phyloP scores from a whole-genome alignment of 345 rosid genomes.

The Eutrema yunnanense region DNA sequence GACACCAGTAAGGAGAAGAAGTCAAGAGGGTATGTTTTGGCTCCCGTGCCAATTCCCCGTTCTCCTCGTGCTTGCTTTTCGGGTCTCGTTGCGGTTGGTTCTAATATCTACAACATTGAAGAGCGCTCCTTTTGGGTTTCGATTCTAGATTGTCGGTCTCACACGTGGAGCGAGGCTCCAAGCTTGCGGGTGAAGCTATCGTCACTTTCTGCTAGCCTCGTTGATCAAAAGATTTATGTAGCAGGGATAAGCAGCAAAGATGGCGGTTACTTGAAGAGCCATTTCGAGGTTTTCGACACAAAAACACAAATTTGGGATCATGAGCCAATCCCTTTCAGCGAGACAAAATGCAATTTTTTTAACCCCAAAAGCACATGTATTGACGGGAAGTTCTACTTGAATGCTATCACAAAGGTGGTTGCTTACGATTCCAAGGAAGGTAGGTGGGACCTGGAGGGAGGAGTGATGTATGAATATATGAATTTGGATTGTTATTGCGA shows the following conservation, averaged over 20 bases:
- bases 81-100: slow-evolving; percentile 42
- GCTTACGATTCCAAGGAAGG: slow-evolving; percentile 35
- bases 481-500: slow-evolving; percentile 31
- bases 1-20: neutral
- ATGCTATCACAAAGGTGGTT: slow-evolving; percentile 26
- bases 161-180: slow-evolving; percentile 45
- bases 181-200: slow-evolving; percentile 43
- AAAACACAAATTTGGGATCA: slow-evolving; percentile 31
- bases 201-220: slow-evolving; percentile 42
- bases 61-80: slow-evolving; percentile 32
- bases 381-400: neutral
- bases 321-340: neutral
- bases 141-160: slow-evolving; percentile 51
- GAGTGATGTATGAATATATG: slow-evolving; percentile 20
- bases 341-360: fast-evolving
- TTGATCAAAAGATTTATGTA: slow-evolving; percentile 43
- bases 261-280: neutral
- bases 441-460: slow-evolving; percentile 34
- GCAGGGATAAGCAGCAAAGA: slow-evolving; percentile 55
- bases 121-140: slow-evolving; percentile 47
- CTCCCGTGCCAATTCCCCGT: neutral
- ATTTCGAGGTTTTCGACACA: slow-evolving; percentile 60
- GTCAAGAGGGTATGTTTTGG: neutral
- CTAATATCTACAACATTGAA: slow-evolving; percentile 43
- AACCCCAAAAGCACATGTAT: neutral